Conservation (phyloP, 345 rosid genomes). For the Lepidium sativum region DNA sequence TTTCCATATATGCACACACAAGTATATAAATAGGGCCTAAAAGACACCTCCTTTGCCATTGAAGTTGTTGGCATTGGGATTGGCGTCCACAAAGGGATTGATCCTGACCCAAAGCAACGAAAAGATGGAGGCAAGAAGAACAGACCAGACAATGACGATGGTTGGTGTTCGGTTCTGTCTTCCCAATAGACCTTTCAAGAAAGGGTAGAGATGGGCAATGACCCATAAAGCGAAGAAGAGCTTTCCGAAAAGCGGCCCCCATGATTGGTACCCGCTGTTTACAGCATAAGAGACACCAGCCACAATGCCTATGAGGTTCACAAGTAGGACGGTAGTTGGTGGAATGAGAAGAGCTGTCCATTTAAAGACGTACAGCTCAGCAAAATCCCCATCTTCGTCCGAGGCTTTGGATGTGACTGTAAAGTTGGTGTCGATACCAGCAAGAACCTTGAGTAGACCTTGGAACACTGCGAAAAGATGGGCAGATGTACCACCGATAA, state of each 20-base stretch:
- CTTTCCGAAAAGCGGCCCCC: conserved; percentile 98
- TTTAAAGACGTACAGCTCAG: conserved; percentile 93
- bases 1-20: conserved; percentile 21
- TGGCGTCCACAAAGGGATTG: conserved; percentile 61
- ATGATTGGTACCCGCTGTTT: conserved; percentile 97
- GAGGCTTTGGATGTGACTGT: conserved; percentile 96
- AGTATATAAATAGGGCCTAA: conserved; percentile 20
- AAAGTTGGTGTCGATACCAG: conserved; percentile 95
- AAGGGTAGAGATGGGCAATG: conserved; percentile 92
- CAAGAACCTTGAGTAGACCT: conserved; percentile 92
- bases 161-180: conserved; percentile 97
- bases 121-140: conserved; percentile 96
- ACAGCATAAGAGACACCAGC: conserved; percentile 96
- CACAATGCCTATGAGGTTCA: conserved; percentile 92
- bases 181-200: conserved; percentile 94
- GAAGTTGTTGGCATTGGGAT: conserved; percentile 40
- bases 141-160: conserved; percentile 96
- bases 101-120: conserved; percentile 98
- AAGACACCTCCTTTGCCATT: conserved; percentile 66
- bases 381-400: conserved; percentile 89
- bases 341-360: conserved; percentile 99
- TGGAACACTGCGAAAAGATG: conserved; percentile 99
- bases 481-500: conserved; percentile 97
- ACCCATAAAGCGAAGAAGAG: conserved; percentile 98
- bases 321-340: conserved; percentile 82